A percentile compares a stretch with the other conserved stretches of the same genome.
These are phyloP conservation scores for Nannizziopsis barbatae DNA, from an alignment of 2,329 filamentous ascomycete genomes.

Conservation along the genomic window DNA sequence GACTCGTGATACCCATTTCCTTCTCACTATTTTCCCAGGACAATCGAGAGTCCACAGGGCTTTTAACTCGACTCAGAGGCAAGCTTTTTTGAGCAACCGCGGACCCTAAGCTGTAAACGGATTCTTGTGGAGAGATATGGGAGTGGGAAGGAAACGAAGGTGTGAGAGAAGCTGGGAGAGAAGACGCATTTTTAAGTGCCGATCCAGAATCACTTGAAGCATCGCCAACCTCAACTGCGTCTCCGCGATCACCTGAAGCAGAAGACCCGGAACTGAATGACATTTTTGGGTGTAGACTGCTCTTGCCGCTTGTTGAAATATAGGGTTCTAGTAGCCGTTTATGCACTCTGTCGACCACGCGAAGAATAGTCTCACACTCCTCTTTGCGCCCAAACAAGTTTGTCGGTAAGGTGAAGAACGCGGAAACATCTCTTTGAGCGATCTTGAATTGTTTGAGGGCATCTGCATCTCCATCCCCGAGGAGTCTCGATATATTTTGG, in stretches of 20 bases:
- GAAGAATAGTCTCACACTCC: slow-evolving; percentile 59
- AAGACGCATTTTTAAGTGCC: slow-evolving; percentile 27
- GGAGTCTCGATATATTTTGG: slow-evolving; percentile 57
- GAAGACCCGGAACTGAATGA: slow-evolving; percentile 44
- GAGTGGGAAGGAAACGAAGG: slow-evolving; percentile 10
- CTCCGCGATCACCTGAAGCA: slow-evolving; percentile 40
- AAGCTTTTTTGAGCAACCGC: slow-evolving; percentile 25
- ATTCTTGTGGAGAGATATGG: slow-evolving; percentile 27
- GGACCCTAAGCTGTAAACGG: slow-evolving; percentile 27
- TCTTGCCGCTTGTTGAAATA: slow-evolving; percentile 25
- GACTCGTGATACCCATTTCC: slow-evolving; percentile 17
- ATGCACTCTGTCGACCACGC: slow-evolving; percentile 65
- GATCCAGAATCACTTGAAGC: slow-evolving; percentile 46
- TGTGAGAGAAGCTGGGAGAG: slow-evolving; percentile 13
- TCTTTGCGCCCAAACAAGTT: slow-evolving; percentile 67
- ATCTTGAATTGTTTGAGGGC: slow-evolving; percentile 64
- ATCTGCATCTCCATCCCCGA: slow-evolving; percentile 62
- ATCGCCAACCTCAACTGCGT: slow-evolving; percentile 41
- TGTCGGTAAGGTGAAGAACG: slow-evolving; percentile 77
- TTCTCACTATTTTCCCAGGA: slow-evolving; percentile 30
- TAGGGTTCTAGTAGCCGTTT: slow-evolving; percentile 45
- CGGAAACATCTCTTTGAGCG: slow-evolving; percentile 76
- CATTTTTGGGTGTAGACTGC: slow-evolving; percentile 33
- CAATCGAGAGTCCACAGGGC: slow-evolving; percentile 29
- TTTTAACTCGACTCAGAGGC: slow-evolving; percentile 24